These are phyloP conservation scores for Paulownia fortunei DNA, from an alignment of 257 asterid species.

Conservation along the genomic window DNA sequence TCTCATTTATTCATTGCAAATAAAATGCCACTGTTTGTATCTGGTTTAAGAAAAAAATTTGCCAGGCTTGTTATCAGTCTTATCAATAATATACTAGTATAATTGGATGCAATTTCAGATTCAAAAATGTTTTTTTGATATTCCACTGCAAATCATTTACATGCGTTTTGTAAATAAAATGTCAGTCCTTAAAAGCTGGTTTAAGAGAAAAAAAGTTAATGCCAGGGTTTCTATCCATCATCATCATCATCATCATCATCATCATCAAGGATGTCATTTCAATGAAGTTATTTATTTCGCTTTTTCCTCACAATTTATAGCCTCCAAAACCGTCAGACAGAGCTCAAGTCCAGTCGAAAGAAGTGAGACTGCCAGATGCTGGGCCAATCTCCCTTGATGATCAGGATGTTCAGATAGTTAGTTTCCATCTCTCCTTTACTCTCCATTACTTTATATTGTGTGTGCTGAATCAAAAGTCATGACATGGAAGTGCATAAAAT, in stretches of 20 bases:
- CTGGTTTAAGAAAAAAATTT: neutral
- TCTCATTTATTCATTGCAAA: neutral
- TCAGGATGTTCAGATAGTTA: slow-evolving; percentile 86
- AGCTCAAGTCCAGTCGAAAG: slow-evolving; percentile 82
- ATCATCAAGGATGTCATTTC: slow-evolving; percentile 6
- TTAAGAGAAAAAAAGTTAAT: neutral
- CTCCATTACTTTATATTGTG: neutral
- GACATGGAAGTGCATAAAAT: neutral
- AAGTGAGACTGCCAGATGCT: slow-evolving; percentile 82
- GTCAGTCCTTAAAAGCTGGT: neutral
- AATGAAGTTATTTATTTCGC: neutral
- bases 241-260: neutral
- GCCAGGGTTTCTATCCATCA: neutral
- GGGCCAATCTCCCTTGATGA: slow-evolving; percentile 83
- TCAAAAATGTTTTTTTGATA: neutral
- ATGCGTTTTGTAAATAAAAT: neutral
- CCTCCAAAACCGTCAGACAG: slow-evolving; percentile 87
- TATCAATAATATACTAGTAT: neutral
- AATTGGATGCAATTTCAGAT: slow-evolving; percentile 12
- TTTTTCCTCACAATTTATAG: slow-evolving; percentile 40
- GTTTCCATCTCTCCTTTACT: slow-evolving; percentile 41
- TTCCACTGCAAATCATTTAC: neutral
- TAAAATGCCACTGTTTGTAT: neutral
- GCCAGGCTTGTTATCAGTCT: neutral
- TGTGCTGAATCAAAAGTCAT: slow-evolving; percentile 17